Base-by-base conservation (phyloP, 768 basidiomycete genomes). In the Leccinum pellstonianum region DNA sequence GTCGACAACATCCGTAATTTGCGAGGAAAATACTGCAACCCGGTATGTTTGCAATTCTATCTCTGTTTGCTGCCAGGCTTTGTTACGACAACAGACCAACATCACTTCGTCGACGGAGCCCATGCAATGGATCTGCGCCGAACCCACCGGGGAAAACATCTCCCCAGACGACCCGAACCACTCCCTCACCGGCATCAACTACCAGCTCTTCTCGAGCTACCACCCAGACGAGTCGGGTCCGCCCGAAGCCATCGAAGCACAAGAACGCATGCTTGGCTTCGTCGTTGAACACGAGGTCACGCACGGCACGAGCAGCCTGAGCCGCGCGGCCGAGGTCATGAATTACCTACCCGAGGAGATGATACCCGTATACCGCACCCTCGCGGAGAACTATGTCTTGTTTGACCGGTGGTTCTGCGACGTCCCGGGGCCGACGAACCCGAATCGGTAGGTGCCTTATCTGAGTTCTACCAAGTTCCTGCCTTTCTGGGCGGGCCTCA, bases 121-220 rank as follows among this genome's bases (percentile, higher is more conserved):
- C 5, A 55, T 56, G 4, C 48, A 25, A 25, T 54, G 52, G 60
- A 54, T 69, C 1, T 69, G 68, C n/a, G 68, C 68, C 11, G 59
- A 57, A 27, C 62, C 66, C 3, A 61, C 38, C 10, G 62, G 55
- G 2, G 6, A 5, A 11, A 70, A 70, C 21, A 52, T 66, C 54
- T 63, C 69, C n/a, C 64, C 69, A 1, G 60, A 70, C 11, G 68
- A 69, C 29, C 69, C 69, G 10, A 69, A 69, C 12, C 68, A 69
- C 25, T 63, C 68, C 5, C 5, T 69, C 59, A 68, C 64, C 1
- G 68, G 66, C 5, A 54, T 68, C 54, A 69, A 61, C 54, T 69
- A 62, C 55, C 56, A 69, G 43, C 58, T 70, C 15, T 69, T 69
- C 48, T 64, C 64, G 0, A 61, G 57, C 0, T 62, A 66, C 25